Conservation (phyloP, 306 rosid genomes). For the Acmispon strigosus region DNA sequence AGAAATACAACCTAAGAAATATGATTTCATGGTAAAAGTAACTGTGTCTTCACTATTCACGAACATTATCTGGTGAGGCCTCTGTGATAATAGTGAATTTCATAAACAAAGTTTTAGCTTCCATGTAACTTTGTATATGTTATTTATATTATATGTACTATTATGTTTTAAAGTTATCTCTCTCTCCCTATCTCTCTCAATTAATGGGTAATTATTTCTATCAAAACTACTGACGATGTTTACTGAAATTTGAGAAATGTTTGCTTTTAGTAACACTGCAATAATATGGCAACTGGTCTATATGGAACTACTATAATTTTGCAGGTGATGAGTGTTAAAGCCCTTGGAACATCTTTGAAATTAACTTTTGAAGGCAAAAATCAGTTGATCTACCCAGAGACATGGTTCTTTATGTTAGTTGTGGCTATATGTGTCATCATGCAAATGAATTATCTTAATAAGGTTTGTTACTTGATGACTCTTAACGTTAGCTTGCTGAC, state of each 20-base stretch:
- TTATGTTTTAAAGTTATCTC: background rate
- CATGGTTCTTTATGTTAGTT: slow-evolving; percentile 80
- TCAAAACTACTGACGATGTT: background rate
- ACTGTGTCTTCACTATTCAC: background rate
- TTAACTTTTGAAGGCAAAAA: slow-evolving; percentile 85
- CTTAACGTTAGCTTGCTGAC: slow-evolving; percentile 2
- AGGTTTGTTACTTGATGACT: slow-evolving; percentile 42
- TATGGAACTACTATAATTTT: slow-evolving; percentile 4
- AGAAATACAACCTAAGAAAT: background rate
- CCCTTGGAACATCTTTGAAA: slow-evolving; percentile 83
- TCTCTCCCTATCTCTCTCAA: background rate
- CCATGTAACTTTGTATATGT: background rate
- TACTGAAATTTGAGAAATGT: background rate
- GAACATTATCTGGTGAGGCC: background rate
- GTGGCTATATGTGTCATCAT: slow-evolving; percentile 60
- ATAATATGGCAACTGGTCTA: background rate
- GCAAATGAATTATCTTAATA: slow-evolving; percentile 86
- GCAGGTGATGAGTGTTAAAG: slow-evolving; percentile 97
- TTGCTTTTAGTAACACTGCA: background rate
- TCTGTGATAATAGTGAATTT: background rate
- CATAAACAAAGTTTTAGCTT: background rate
- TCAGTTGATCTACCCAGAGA: slow-evolving; percentile 62
- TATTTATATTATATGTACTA: background rate
- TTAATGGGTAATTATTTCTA: background rate
- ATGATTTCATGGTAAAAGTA: slow-evolving; percentile 6